A percentile compares a stretch with the other conserved stretches of the same genome.
Conservation (phyloP, 2,329 filamentous ascomycete species). For the Apiospora arundinis region DNA sequence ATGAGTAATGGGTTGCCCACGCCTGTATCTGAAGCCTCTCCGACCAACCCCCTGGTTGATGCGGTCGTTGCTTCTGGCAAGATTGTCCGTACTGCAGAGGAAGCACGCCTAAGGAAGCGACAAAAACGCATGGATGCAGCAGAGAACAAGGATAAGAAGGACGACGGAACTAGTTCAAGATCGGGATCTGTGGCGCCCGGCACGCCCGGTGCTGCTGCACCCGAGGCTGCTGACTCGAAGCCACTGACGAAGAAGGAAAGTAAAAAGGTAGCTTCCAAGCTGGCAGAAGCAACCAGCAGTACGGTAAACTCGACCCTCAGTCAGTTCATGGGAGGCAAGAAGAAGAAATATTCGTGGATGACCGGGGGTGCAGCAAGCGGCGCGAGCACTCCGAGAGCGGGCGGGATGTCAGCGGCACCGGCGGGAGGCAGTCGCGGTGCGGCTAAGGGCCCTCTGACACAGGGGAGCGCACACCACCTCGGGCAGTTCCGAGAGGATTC, state of each 20-base stretch:
- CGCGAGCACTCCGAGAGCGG: slow-evolving; percentile 55
- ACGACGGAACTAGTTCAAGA: slow-evolving; percentile 52
- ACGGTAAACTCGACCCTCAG: slow-evolving; percentile 85
- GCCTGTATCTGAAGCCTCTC: slow-evolving; percentile 54
- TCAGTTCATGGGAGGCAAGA: slow-evolving; percentile 69
- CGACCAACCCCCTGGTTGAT: slow-evolving; percentile 56
- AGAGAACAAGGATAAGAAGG: slow-evolving; percentile 59
- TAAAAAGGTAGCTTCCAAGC: slow-evolving; percentile 75
- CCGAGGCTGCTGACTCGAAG: slow-evolving; percentile 68
- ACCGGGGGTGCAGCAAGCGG: slow-evolving; percentile 57
- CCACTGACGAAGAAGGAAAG: slow-evolving; percentile 85
- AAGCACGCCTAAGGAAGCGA: slow-evolving; percentile 72
- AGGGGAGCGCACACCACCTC: slow-evolving; percentile 66
- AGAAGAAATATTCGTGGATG: slow-evolving; percentile 80
- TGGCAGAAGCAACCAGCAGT: slow-evolving; percentile 79
- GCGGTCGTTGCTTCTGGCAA: slow-evolving; percentile 67
- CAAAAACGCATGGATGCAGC: slow-evolving; percentile 60
- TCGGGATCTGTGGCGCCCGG: slow-evolving; percentile 63
- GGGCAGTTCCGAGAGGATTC: slow-evolving; percentile 82
- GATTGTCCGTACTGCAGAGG: slow-evolving; percentile 74
- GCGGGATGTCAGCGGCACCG: slow-evolving; percentile 43
- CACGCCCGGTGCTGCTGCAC: slow-evolving; percentile 67
- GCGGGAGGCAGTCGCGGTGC: slow-evolving; percentile 43
- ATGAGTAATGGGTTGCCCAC: slow-evolving; percentile 49
- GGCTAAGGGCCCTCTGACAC: slow-evolving; percentile 52